Conservation (phyloP, 2,329 filamentous ascomycete species). For the Fusarium pseudonygamai region DNA sequence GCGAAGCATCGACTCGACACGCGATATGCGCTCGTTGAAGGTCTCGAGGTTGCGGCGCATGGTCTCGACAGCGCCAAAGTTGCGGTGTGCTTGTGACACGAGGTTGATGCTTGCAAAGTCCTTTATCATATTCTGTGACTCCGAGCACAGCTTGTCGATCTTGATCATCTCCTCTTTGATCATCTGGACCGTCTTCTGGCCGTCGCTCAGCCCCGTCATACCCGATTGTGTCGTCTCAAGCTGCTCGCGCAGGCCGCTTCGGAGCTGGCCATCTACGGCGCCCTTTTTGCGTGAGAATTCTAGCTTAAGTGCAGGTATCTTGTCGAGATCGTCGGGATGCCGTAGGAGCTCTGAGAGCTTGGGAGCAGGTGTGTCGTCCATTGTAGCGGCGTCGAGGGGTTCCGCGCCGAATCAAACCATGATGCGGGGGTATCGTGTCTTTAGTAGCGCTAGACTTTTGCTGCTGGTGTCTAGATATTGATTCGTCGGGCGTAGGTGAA, state of each 20-base stretch:
- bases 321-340: conserved; percentile 96
- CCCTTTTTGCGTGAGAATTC: conserved; percentile 96
- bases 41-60: conserved; percentile 92
- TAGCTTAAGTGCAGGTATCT: conserved; percentile 86
- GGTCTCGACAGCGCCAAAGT: conserved; percentile 92
- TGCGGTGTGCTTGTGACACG: conserved; percentile 92
- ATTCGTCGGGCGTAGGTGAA: background rate
- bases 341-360: conserved; percentile 93
- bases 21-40: conserved; percentile 80
- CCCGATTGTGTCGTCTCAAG: conserved; percentile 93
- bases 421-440: conserved; percentile 17
- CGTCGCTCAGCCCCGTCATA: conserved; percentile 88
- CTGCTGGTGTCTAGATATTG: background rate
- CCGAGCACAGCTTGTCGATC: conserved; percentile 96
- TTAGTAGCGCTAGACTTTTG: background rate
- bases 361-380: conserved; percentile 71
- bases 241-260: conserved; percentile 88
- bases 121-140: conserved; percentile 96
- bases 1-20: conserved; percentile 80
- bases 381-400: conserved; percentile 40
- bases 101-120: conserved; percentile 95
- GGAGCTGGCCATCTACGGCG: conserved; percentile 89
- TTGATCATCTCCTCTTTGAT: conserved; percentile 99
- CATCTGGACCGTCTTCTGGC: conserved; percentile 88
- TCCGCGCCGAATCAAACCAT: conserved; percentile 42